Percentiles rank a stretch among this genome's conserved stretches.
Conservation (phyloP, 495 filamentous ascomycete genomes). For the Clohesyomyces aquaticus region DNA sequence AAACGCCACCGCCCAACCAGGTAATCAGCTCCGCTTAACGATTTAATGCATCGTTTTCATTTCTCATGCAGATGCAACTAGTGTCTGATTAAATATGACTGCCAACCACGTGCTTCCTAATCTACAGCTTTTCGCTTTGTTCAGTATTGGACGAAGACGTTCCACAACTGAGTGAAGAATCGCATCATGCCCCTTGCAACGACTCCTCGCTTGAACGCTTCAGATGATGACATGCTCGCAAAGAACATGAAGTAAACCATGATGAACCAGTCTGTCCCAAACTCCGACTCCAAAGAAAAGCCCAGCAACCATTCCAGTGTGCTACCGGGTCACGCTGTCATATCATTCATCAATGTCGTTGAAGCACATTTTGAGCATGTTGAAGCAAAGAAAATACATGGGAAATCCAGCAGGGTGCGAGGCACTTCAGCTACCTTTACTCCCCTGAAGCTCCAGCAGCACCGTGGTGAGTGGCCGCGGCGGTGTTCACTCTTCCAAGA, state of each 20-base stretch:
- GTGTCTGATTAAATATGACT: neutral
- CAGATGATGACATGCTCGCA: too few species aligned
- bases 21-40: too few species aligned
- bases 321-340: neutral
- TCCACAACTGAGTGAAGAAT: neutral
- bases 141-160: neutral
- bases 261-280: too few species aligned
- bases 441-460: constrained; percentile 34
- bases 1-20: neutral
- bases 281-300: too few species aligned
- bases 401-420: neutral
- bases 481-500: constrained; percentile 52
- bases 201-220: neutral
- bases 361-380: too few species aligned
- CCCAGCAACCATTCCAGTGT: too few species aligned
- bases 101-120: neutral
- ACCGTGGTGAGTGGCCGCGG: constrained; percentile 33
- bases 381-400: neutral
- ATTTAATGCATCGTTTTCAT: too few species aligned
- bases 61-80: too few species aligned
- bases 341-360: neutral
- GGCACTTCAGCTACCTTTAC: too few species aligned
- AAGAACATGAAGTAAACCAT: too few species aligned
- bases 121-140: neutral
- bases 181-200: neutral